A percentile compares a stretch with the other conserved stretches of the same genome.
Conservation (phyloP, 495 filamentous ascomycete genomes). For the Trichocladium antarcticum region DNA sequence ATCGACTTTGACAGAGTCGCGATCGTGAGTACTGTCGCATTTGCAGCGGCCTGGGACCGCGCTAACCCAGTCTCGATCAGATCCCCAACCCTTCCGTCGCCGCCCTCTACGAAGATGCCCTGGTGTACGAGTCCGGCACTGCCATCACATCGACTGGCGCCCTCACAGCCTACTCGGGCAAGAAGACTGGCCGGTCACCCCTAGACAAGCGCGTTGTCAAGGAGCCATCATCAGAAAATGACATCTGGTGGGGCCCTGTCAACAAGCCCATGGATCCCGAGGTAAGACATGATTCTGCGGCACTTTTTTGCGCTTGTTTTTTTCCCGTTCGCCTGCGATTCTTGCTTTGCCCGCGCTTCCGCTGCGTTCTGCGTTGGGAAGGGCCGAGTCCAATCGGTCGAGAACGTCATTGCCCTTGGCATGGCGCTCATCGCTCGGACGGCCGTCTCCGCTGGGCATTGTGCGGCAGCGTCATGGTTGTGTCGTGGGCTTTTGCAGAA, state of each 20-base stretch:
- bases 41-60: not conserved
- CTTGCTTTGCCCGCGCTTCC: no score
- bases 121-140: constrained; percentile 95
- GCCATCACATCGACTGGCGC: constrained; percentile 94
- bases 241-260: constrained; percentile 84
- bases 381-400: constrained; percentile 12
- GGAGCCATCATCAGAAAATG: constrained; percentile 75
- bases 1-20: constrained; percentile 99
- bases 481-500: constrained; percentile 2
- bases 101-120: constrained; percentile 95
- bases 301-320: not conserved
- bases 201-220: constrained; percentile 95
- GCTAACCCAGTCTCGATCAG: constrained; percentile 33
- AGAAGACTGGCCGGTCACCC: constrained; percentile 94
- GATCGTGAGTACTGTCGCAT: constrained; percentile 49
- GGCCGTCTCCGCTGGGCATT: constrained; percentile 2
- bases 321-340: constrained; percentile 6
- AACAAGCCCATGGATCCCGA: constrained; percentile 98
- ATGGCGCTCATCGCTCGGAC: not conserved
- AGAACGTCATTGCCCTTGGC: constrained; percentile 18
- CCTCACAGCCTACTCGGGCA: constrained; percentile 91
- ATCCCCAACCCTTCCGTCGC: constrained; percentile 83
- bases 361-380: no score
- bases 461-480: constrained; percentile 15
- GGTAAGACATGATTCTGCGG: constrained; percentile 47